These are phyloP conservation scores for Entonaema liquescens DNA, from an alignment of 495 filamentous ascomycete species.

Conservation along the genomic window DNA sequence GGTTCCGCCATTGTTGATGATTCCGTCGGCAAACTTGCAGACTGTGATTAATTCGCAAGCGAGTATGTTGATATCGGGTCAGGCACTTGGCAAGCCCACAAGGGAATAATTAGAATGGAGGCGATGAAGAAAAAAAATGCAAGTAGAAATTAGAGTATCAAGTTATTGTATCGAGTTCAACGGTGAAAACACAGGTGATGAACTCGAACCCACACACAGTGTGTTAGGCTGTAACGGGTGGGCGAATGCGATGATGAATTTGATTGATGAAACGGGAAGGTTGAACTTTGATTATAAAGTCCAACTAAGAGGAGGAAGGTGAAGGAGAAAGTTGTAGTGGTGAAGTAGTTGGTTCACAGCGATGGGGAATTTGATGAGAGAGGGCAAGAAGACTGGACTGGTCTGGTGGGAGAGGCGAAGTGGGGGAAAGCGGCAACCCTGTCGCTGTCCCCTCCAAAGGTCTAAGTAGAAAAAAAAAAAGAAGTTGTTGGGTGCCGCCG, in stretches of 20 bases:
- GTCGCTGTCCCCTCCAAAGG: conserved; percentile 35
- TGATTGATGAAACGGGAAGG: conserved; percentile 31
- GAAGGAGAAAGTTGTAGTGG: conserved; percentile 32
- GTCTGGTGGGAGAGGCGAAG: conserved; percentile 45
- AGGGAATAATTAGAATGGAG: conserved; percentile 19
- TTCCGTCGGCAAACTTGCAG: conserved; percentile 15
- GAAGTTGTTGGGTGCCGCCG: conserved; percentile 39
- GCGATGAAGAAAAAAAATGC: conserved; percentile 32
- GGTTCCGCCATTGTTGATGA: conserved; percentile 47
- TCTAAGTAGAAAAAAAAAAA: conserved; percentile 17
- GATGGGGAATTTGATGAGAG: conserved; percentile 43
- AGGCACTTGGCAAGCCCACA: conserved; percentile 22
- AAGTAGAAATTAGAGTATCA: conserved; percentile 19
- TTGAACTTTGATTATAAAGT: conserved; percentile 38
- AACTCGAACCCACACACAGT: conserved; percentile 19
- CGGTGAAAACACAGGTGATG: conserved; percentile 24
- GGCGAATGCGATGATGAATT: conserved; percentile 9
- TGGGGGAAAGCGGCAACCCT: conserved; percentile 42
- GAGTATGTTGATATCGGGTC: conserved; percentile 16
- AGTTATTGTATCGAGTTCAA: conserved; percentile 28
- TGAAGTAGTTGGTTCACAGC: conserved; percentile 33
- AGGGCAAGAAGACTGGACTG: conserved; percentile 38
- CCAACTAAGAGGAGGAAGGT: conserved; percentile 31
- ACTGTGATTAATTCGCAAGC: conserved; percentile 15
- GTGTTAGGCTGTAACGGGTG: conserved; percentile 15